Percentiles rank a stretch among this genome's conserved stretches.
phyloP scores from a whole-genome alignment of 2,329 filamentous ascomycete genomes.

The Alternaria dauci region DNA sequence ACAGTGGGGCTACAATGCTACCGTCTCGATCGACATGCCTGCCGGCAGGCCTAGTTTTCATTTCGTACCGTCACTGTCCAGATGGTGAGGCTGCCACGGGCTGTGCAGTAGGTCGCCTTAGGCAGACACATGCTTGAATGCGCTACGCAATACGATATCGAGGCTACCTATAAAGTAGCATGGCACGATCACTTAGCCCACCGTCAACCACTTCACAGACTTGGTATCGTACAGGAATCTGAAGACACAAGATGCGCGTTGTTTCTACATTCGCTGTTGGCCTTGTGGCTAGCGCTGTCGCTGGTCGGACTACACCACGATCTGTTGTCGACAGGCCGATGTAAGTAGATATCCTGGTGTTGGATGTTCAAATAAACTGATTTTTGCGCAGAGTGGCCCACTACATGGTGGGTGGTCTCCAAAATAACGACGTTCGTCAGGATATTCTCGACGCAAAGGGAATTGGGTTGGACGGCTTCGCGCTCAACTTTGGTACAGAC shows the following conservation, averaged over 20 bases:
- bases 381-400: constrained; percentile 26
- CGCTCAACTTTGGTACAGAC: constrained; percentile 42
- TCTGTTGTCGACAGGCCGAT: background rate
- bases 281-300: constrained; percentile 12
- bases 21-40: background rate
- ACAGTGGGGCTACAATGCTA: background rate
- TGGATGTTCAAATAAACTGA: background rate
- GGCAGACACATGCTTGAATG: background rate
- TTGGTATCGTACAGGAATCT: background rate
- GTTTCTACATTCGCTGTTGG: constrained; percentile 6
- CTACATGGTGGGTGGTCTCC: constrained; percentile 37
- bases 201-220: background rate
- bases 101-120: constrained; percentile 1
- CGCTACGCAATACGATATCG: background rate
- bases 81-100: constrained; percentile 2
- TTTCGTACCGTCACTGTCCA: background rate
- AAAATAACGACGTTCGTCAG: constrained; percentile 27
- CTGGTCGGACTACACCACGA: constrained; percentile 5
- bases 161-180: background rate
- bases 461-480: constrained; percentile 49
- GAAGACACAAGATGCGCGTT: constrained; percentile 12
- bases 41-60: constrained; percentile 1
- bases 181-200: background rate
- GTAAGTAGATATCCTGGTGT: constrained; percentile 11
- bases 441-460: constrained; percentile 40